Evolutionary conservation across 768 basidiomycete genomes (phyloP).

Genomic region (Rhodotorula kratochvilovae): DNA sequence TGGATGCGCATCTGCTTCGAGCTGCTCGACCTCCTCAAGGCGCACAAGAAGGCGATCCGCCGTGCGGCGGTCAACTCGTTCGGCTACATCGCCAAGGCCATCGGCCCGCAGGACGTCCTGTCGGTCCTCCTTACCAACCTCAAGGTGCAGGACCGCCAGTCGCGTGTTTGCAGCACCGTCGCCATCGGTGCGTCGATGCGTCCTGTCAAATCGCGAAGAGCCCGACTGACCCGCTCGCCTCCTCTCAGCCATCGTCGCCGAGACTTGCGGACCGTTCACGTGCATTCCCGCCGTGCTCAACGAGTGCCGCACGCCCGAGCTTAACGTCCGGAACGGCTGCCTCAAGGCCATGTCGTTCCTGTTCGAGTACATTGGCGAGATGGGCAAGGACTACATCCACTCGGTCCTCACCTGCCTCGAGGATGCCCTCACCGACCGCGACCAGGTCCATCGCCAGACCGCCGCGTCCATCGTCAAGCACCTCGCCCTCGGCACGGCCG

Average conservation of each 20-base stretch:
- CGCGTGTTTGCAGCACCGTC: slow-evolving; percentile 95
- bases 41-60: slow-evolving; percentile 98
- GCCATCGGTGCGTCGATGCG: slow-evolving; percentile 64
- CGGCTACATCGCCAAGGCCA: slow-evolving; percentile 97
- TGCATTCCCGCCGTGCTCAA: slow-evolving; percentile 98
- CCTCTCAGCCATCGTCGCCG: slow-evolving; percentile 66
- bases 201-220: neutral
- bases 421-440: slow-evolving; percentile 95
- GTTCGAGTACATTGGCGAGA: slow-evolving; percentile 97
- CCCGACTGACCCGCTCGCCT: neutral
- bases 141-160: slow-evolving; percentile 97
- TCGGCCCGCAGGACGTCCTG: slow-evolving; percentile 97
- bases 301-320: slow-evolving; percentile 95
- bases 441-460: slow-evolving; percentile 96
- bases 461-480: slow-evolving; percentile 98
- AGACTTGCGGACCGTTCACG: slow-evolving; percentile 94
- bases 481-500: slow-evolving; percentile 90
- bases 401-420: slow-evolving; percentile 97
- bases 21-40: slow-evolving; percentile 89
- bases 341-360: slow-evolving; percentile 97
- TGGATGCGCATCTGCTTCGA: slow-evolving; percentile 99
- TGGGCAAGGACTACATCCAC: slow-evolving; percentile 91
- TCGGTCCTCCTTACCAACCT: slow-evolving; percentile 92
- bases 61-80: slow-evolving; percentile 98
- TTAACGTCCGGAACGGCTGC: slow-evolving; percentile 98